These are phyloP conservation scores for Closterium sp. DNA, from an alignment of 139 green algal species.

Conservation along the genomic window DNA sequence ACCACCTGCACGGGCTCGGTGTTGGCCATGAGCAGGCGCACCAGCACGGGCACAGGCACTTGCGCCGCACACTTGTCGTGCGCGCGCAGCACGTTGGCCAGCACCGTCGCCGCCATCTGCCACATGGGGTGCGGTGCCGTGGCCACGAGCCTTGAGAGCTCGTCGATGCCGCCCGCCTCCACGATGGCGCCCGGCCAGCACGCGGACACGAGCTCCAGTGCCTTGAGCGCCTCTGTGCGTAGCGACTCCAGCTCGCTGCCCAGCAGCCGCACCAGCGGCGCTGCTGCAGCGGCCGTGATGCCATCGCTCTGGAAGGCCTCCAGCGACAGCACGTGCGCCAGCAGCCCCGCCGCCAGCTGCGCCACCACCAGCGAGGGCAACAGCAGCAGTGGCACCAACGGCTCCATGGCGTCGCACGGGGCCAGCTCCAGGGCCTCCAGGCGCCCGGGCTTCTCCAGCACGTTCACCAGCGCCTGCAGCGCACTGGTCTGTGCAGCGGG, in stretches of 20 bases:
- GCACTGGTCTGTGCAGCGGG: constrained; percentile 2
- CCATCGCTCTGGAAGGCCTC: constrained; percentile 29
- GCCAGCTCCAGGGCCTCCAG: constrained; percentile 18
- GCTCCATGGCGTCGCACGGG: constrained; percentile 7
- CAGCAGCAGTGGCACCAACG: constrained; percentile 12
- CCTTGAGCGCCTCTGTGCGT: constrained; percentile 16
- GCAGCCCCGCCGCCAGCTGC: constrained; percentile 31
- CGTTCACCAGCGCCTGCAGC: constrained; percentile 32
- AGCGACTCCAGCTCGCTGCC: constrained; percentile 13
- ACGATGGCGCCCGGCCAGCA: constrained; percentile 30
- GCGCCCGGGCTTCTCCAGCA: constrained; percentile 23
- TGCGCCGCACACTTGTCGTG: constrained; percentile 16
- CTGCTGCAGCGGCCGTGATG: neutral
- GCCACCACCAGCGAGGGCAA: constrained; percentile 12
- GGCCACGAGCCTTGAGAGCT: constrained; percentile 29
- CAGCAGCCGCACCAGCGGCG: constrained; percentile 34
- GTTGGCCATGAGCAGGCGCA: constrained; percentile 33
- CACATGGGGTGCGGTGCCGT: constrained; percentile 24
- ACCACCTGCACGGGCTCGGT: constrained; percentile 25
- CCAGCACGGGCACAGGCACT: constrained; percentile 32
- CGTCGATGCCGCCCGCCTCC: constrained; percentile 23
- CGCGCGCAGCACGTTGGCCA: constrained; percentile 29
- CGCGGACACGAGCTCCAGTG: neutral
- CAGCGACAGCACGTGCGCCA: constrained; percentile 24
- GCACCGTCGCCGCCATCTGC: constrained; percentile 33